Evolutionary conservation across 192 early-diverging fungal genomes (phyloP).

Genomic region (Backusella liffmaniae): DNA sequence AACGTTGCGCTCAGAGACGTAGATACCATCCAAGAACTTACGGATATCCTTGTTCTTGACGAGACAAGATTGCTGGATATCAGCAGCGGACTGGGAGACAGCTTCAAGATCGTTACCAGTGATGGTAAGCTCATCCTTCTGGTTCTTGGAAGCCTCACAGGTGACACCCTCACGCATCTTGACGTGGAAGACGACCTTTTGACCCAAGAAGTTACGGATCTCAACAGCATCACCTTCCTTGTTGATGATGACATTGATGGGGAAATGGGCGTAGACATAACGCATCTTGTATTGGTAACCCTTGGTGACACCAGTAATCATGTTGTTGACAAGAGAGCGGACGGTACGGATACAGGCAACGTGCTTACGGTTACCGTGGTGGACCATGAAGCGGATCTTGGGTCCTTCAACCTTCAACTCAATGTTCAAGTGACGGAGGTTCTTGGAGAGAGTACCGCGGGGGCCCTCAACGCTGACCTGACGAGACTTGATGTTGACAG

Average conservation of each 20-base stretch:
- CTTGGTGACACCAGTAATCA: slow-evolving; percentile 97
- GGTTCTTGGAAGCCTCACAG: slow-evolving; percentile 68
- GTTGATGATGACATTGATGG: slow-evolving; percentile 92
- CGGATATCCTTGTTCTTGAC: slow-evolving; percentile 99
- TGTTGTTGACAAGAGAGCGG: slow-evolving; percentile 91
- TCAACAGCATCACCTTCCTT: slow-evolving; percentile 77
- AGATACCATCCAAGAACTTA: slow-evolving; percentile 67
- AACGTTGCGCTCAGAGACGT: slow-evolving; percentile 43
- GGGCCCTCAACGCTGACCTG: slow-evolving; percentile 83
- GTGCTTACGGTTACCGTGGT: slow-evolving; percentile 97
- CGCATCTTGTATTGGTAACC: slow-evolving; percentile 99
- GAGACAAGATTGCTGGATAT: slow-evolving; percentile 89
- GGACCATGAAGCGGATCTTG: slow-evolving; percentile 90
- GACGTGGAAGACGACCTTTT: slow-evolving; percentile 88
- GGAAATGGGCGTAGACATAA: slow-evolving; percentile 98
- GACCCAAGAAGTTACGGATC: slow-evolving; percentile 98
- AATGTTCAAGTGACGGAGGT: slow-evolving; percentile 91
- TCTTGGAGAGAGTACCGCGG: slow-evolving; percentile 85
- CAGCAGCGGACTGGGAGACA: slow-evolving; percentile 94
- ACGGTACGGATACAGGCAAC: slow-evolving; percentile 97
- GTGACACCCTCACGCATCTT: slow-evolving; percentile 82
- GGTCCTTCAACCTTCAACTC: slow-evolving; percentile 74
- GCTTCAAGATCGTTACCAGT: slow-evolving; percentile 91
- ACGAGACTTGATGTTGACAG: slow-evolving; percentile 88
- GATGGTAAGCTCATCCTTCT: slow-evolving; percentile 95